phyloP scores from a whole-genome alignment of 805 yeast species.

The Danielia oregonensis region DNA sequence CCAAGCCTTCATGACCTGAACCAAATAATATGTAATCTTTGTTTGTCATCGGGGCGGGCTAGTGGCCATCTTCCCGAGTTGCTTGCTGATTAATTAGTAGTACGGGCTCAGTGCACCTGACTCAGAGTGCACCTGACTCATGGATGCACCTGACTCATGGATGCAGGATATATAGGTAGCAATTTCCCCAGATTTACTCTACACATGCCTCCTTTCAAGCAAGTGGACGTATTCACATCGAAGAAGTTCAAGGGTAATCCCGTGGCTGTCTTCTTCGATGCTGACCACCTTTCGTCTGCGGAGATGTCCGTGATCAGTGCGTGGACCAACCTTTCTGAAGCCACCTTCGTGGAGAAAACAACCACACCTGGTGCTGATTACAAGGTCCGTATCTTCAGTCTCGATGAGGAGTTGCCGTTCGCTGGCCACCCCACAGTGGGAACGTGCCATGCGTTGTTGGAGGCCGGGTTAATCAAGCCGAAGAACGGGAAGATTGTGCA shows the following conservation, averaged over 20 bases:
- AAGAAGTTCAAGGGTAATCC: conserved; percentile 48
- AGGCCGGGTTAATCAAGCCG: conserved; percentile 29
- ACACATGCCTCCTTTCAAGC: conserved; percentile 22
- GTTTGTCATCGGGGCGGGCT: too few species aligned
- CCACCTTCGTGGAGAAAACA: conserved; percentile 48
- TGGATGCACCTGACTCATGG: too few species aligned
- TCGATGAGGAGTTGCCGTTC: conserved; percentile 48
- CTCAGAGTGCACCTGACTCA: too few species aligned
- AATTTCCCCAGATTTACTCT: too few species aligned
- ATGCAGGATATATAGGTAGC: too few species aligned
- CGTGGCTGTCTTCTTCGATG: conserved; percentile 49
- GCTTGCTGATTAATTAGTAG: too few species aligned
- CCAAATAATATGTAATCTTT: too few species aligned
- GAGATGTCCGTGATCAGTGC: conserved; percentile 46
- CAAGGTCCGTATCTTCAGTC: conserved; percentile 47
- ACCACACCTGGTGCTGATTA: conserved; percentile 41
- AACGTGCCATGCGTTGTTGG: conserved; percentile 43
- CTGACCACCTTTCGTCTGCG: conserved; percentile 31
- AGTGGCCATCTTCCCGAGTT: too few species aligned
- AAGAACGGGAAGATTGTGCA: conserved; percentile 30
- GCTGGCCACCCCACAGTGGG: conserved; percentile 68
- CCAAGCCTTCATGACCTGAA: too few species aligned
- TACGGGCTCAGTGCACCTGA: too few species aligned
- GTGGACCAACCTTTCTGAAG: conserved; percentile 63
- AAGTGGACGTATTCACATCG: conserved; percentile 43